Conservation (phyloP, 2,329 filamentous ascomycete genomes). For the Venturia aucupariae region DNA sequence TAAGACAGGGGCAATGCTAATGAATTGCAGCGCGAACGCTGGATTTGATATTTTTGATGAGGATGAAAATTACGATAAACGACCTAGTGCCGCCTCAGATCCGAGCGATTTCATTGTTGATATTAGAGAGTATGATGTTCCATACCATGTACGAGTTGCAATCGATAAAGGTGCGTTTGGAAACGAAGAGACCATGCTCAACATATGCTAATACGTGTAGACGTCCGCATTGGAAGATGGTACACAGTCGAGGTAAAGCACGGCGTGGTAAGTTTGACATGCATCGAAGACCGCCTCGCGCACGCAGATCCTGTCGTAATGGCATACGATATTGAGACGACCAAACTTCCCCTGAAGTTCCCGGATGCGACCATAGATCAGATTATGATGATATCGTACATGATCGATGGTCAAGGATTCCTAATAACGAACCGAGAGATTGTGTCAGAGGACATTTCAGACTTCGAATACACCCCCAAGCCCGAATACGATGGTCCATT, state of each 20-base stretch:
- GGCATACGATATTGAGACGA: constrained; percentile 98
- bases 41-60: constrained; percentile 94
- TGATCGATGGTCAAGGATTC: constrained; percentile 98
- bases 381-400: constrained; percentile 99
- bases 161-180: constrained; percentile 68
- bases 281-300: constrained; percentile 77
- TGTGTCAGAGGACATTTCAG: constrained; percentile 90
- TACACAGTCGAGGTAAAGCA: constrained; percentile 94
- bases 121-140: constrained; percentile 98
- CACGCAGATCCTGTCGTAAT: constrained; percentile 95
- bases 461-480: constrained; percentile 97
- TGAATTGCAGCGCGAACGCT: constrained; percentile 53
- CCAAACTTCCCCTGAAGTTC: constrained; percentile 91
- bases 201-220: constrained; percentile 35
- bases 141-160: constrained; percentile 96
- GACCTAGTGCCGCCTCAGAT: constrained; percentile 69
- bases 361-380: constrained; percentile 91
- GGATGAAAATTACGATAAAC: constrained; percentile 73
- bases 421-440: constrained; percentile 97
- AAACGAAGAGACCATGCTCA: background rate
- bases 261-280: constrained; percentile 71
- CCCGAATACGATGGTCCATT: constrained; percentile 93
- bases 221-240: constrained; percentile 94
- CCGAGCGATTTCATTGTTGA: constrained; percentile 97
- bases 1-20: background rate